Conservation (phyloP, 2,329 filamentous ascomycete species). For the Colletotrichum sp. region DNA sequence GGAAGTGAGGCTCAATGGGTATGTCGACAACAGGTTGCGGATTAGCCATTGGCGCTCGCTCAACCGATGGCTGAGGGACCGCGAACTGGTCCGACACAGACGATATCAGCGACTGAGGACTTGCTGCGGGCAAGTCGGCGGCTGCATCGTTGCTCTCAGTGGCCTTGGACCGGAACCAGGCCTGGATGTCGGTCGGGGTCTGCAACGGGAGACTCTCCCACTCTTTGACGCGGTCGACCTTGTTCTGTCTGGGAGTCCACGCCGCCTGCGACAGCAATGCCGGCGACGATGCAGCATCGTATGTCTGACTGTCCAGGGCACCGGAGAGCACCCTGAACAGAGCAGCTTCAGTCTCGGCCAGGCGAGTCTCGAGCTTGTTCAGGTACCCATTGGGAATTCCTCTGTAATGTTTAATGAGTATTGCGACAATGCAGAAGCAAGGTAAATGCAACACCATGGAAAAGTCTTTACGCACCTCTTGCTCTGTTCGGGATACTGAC, state of each 20-base stretch:
- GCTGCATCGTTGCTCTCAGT: not conserved
- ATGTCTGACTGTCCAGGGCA: not conserved
- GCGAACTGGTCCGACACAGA: not conserved
- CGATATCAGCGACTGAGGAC: not conserved
- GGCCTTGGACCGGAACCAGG: conserved; percentile 24
- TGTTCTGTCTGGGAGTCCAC: conserved; percentile 23
- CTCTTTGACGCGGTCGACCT: conserved; percentile 30
- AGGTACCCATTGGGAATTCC: conserved; percentile 42
- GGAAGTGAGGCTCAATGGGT: conserved; percentile 1
- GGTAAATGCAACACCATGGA: not conserved
- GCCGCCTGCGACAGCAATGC: not conserved
- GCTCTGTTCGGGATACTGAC: conserved; percentile 37
- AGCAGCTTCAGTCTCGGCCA: conserved; percentile 34
- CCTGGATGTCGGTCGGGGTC: conserved; percentile 18
- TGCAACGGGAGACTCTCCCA: conserved; percentile 30
- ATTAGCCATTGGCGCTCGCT: not conserved
- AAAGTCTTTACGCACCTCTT: conserved; percentile 25
- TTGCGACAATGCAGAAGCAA: not conserved
- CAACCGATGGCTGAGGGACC: not conserved
- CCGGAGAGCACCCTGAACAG: conserved; percentile 25
- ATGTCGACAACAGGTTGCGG: not conserved
- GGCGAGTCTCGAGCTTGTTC: conserved; percentile 38
- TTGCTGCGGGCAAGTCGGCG: not conserved
- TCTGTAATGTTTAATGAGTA: conserved; percentile 15
- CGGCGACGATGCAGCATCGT: not conserved